phyloP scores from a whole-genome alignment of 306 rosid genomes.

The Cucurbita moschata region DNA sequence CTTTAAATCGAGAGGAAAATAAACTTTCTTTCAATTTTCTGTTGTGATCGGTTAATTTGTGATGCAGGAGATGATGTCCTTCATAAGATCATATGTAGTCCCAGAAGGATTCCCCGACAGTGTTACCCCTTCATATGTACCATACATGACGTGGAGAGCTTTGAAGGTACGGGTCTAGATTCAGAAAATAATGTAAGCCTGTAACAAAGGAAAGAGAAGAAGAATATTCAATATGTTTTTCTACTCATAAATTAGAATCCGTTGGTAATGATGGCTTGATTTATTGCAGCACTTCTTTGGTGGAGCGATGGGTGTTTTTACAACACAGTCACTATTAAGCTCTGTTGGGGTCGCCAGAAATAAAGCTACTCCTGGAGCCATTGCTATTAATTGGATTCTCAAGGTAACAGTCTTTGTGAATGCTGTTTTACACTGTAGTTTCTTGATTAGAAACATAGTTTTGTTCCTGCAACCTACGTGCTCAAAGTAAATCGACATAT shows the following conservation, averaged over 20 bases:
- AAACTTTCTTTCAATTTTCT: not conserved
- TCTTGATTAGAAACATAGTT: not conserved
- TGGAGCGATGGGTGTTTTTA: constrained; percentile 99
- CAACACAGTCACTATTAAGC: constrained; percentile 76
- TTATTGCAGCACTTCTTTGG: constrained; percentile 74
- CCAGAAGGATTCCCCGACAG: constrained; percentile 92
- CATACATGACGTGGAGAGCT: constrained; percentile 97
- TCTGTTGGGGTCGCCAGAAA: constrained; percentile 82
- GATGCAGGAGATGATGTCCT: constrained; percentile 59
- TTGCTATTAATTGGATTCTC: constrained; percentile 96
- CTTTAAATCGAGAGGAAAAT: not conserved
- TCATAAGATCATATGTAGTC: constrained; percentile 79
- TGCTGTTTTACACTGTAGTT: not conserved
- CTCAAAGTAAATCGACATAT: not conserved
- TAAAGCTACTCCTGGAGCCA: constrained; percentile 63
- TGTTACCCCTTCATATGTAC: constrained; percentile 81
- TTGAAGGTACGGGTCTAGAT: constrained; percentile 43
- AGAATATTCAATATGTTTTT: not conserved
- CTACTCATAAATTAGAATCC: not conserved
- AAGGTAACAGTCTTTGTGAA: constrained; percentile 29
- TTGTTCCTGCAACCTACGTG: not conserved
- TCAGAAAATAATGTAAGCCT: not conserved
- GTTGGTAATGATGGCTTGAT: not conserved
- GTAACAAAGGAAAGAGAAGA: not conserved
- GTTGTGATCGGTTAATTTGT: not conserved